A percentile compares a stretch with the other conserved stretches of the same genome.
Conservation (phyloP, 2,329 filamentous ascomycete species). For the Fusarium udum region DNA sequence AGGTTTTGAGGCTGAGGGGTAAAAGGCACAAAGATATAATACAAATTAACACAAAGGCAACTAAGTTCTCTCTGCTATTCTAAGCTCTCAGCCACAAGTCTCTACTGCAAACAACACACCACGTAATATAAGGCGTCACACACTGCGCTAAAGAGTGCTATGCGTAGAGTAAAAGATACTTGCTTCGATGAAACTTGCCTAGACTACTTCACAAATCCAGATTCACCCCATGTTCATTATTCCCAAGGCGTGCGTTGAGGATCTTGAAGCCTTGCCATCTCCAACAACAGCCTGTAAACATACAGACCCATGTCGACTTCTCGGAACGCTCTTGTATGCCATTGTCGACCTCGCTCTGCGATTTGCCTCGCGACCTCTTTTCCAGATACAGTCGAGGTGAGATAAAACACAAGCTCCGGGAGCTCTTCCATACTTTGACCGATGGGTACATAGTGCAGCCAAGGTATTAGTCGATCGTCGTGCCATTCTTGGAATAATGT, state of each 20-base stretch:
- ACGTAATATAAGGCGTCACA: not conserved
- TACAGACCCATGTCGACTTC: constrained; percentile 68
- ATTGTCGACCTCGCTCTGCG: constrained; percentile 62
- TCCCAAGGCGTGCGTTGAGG: not conserved
- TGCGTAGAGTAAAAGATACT: not conserved
- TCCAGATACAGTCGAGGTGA: constrained; percentile 58
- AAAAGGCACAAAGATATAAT: not conserved
- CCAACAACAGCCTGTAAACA: constrained; percentile 49
- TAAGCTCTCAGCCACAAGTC: not conserved
- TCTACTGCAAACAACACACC: not conserved
- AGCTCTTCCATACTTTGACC: constrained; percentile 60
- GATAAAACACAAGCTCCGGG: constrained; percentile 59
- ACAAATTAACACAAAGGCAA: not conserved
- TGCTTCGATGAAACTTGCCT: accelerated
- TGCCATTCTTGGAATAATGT: constrained; percentile 66
- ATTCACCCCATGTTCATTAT: not conserved
- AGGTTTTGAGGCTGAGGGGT: not conserved
- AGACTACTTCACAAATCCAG: not conserved
- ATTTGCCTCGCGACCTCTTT: constrained; percentile 58
- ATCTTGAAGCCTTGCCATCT: not conserved
- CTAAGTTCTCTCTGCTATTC: too few relatives aligned
- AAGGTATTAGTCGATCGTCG: constrained; percentile 63
- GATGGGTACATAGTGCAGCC: constrained; percentile 66
- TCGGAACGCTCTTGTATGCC: constrained; percentile 63
- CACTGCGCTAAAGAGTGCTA: not conserved